Percentiles rank a stretch among this genome's conserved stretches.
phyloP scores from a whole-genome alignment of 2,329 filamentous ascomycete species.

The Ophiosphaerella herpotricha region DNA sequence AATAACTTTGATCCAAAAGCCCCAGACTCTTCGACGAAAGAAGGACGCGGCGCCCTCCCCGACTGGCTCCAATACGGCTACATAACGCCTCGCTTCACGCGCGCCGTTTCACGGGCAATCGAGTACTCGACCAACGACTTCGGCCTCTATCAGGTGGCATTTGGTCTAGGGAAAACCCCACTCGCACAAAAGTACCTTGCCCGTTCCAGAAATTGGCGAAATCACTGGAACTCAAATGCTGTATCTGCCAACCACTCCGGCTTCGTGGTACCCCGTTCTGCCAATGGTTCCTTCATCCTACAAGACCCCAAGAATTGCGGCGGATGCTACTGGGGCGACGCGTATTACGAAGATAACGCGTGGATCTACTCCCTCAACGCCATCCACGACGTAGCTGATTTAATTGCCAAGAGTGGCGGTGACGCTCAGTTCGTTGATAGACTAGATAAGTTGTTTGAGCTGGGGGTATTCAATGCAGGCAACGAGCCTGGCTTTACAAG shows the following conservation, averaged over 20 bases:
- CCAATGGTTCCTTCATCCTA: constrained; percentile 54
- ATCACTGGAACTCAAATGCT: constrained; percentile 69
- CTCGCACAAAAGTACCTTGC: constrained; percentile 65
- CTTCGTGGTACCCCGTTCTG: constrained; percentile 67
- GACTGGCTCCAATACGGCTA: constrained; percentile 70
- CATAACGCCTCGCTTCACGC: constrained; percentile 65
- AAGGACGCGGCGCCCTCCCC: constrained; percentile 2
- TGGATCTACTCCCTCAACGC: constrained; percentile 72
- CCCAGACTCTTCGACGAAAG: constrained; percentile 60
- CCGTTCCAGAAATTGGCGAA: constrained; percentile 70
- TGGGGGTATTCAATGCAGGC: constrained; percentile 65
- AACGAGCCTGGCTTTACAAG: constrained; percentile 71
- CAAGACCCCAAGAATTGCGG: constrained; percentile 60
- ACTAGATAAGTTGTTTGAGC: constrained; percentile 64
- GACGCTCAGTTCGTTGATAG: constrained; percentile 59
- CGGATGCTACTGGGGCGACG: constrained; percentile 69
- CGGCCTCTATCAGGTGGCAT: constrained; percentile 66
- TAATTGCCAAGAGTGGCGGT: constrained; percentile 63
- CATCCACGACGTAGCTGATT: constrained; percentile 65
- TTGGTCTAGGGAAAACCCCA: constrained; percentile 56
- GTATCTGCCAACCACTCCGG: constrained; percentile 65
- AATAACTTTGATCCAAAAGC: constrained; percentile 63
- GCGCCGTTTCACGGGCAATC: constrained; percentile 67
- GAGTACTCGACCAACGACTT: constrained; percentile 75
- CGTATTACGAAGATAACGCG: constrained; percentile 64